Conservation (phyloP, 768 basidiomycete genomes). For the Lentinus tigrinus region DNA sequence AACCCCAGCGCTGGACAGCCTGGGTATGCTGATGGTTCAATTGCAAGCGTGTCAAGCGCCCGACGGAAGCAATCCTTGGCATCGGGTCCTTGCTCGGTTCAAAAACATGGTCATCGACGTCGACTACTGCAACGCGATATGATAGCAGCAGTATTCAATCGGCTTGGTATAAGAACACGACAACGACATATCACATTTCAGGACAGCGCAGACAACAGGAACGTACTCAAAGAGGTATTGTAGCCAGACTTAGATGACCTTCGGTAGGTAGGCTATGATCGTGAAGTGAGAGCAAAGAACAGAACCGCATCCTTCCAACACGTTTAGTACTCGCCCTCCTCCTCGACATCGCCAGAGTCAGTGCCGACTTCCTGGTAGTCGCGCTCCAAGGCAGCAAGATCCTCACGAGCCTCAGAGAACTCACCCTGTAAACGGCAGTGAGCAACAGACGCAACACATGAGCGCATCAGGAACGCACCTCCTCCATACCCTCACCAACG, state of each 20-base stretch:
- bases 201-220: constrained; percentile 6
- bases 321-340: constrained; percentile 55
- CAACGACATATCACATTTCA: constrained; percentile 7
- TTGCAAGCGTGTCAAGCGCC: background rate
- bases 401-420: constrained; percentile 97
- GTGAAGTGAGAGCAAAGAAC: constrained; percentile 6
- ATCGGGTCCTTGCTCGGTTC: too few relatives aligned
- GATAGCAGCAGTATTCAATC: too few relatives aligned
- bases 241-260: constrained; percentile 17
- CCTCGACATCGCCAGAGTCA: constrained; percentile 71
- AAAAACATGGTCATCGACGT: too few relatives aligned
- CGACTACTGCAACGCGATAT: too few relatives aligned
- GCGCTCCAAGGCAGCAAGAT: constrained; percentile 95
- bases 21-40: background rate
- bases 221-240: constrained; percentile 19
- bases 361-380: constrained; percentile 90
- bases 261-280: constrained; percentile 16
- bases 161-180: too few relatives aligned
- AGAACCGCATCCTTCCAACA: background rate
- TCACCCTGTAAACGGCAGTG: constrained; percentile 60
- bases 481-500: constrained; percentile 99
- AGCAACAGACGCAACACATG: background rate
- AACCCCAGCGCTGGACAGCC: background rate
- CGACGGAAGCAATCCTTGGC: too few relatives aligned
- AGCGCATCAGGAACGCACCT: constrained; percentile 42